A percentile compares a stretch with the other conserved stretches of the same genome.
phyloP scores from a whole-genome alignment of 306 rosid genomes.

The Vigna trinervia region DNA sequence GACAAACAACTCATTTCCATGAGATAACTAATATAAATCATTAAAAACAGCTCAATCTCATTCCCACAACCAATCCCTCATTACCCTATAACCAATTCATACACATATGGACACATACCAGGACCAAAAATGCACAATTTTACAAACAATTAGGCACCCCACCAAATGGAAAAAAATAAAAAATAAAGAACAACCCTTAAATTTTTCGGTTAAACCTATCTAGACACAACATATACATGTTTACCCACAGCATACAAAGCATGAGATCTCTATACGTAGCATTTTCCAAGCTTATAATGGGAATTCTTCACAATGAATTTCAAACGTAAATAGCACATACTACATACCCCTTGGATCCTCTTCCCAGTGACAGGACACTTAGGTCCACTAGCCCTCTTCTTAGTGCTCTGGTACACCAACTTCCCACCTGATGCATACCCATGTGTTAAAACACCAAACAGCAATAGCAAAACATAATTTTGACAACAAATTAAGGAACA shows the following conservation, averaged over 20 bases:
- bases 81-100: background rate
- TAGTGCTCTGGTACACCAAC: slow-evolving; percentile 81
- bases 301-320: background rate
- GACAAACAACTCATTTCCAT: background rate
- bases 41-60: background rate
- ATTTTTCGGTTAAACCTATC: background rate
- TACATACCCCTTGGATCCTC: slow-evolving; percentile 90
- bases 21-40: background rate
- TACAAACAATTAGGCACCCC: background rate
- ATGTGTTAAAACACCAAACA: background rate
- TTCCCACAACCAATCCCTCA: background rate
- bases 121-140: background rate
- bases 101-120: background rate
- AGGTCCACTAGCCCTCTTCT: slow-evolving; percentile 95
- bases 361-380: slow-evolving; percentile 94
- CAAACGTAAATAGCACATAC: background rate
- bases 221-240: background rate
- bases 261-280: background rate
- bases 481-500: background rate
- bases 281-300: background rate
- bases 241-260: background rate
- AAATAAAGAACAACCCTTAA: background rate
- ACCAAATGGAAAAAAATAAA: background rate
- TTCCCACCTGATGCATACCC: slow-evolving; percentile 68
- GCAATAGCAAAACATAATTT: background rate